Conservation (phyloP, 306 rosid genomes). For the Carpinus fangiana region DNA sequence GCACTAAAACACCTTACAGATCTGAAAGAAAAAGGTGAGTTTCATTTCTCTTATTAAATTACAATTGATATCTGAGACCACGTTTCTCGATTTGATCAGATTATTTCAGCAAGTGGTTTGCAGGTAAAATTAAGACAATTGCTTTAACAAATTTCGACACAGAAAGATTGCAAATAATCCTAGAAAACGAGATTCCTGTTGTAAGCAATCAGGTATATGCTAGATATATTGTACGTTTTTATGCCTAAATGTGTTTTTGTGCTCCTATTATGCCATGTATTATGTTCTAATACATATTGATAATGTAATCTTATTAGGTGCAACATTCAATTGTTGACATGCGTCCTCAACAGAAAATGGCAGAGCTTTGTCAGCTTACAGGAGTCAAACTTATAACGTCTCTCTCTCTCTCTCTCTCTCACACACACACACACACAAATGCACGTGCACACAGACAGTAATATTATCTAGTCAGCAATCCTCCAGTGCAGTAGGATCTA, state of each 20-base stretch:
- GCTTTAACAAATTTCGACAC: conserved; percentile 93
- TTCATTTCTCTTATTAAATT: conserved; percentile 12
- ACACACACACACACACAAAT: neutral
- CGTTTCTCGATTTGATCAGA: conserved; percentile 38
- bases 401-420: conserved; percentile 39
- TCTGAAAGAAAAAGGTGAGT: conserved; percentile 81
- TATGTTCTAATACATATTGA: conserved; percentile 2
- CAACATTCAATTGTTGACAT: conserved; percentile 90
- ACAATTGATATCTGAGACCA: neutral
- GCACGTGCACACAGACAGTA: neutral
- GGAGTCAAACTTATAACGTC: conserved; percentile 98
- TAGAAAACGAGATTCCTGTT: conserved; percentile 87
- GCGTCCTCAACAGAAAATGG: conserved; percentile 96
- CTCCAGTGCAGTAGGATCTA: neutral
- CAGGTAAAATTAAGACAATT: conserved; percentile 90
- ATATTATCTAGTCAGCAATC: neutral
- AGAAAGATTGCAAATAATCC: conserved; percentile 79
- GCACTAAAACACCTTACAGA: conserved; percentile 94
- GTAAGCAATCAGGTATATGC: conserved; percentile 90
- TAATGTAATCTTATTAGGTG: conserved; percentile 49
- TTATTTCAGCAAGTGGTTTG: conserved; percentile 34
- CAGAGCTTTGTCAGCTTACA: conserved; percentile 81
- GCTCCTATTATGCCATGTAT: neutral
- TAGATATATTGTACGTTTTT: conserved; percentile 6
- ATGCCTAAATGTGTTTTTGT: conserved; percentile 4